Conservation (phyloP, 148 eudicot species). For the Pouteria glomerata region DNA sequence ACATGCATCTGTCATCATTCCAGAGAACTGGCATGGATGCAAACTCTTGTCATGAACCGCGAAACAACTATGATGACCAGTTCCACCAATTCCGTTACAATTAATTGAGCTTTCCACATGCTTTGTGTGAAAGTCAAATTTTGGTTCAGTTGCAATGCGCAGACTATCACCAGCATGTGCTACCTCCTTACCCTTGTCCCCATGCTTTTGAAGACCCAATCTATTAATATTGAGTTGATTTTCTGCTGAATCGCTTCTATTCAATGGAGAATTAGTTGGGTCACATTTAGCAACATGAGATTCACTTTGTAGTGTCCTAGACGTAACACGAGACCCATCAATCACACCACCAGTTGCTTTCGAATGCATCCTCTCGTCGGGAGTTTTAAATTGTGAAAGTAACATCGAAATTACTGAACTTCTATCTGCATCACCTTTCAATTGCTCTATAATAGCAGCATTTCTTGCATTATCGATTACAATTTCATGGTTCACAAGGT, state of each 20-base stretch:
- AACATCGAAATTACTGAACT: constrained; percentile 17
- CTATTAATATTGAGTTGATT: constrained; percentile 14
- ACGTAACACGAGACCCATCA: constrained; percentile 18
- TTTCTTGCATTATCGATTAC: constrained; percentile 18
- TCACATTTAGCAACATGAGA: constrained; percentile 22
- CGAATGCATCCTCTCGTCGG: constrained; percentile 16
- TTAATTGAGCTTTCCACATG: constrained; percentile 25
- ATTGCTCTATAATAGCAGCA: constrained; percentile 18
- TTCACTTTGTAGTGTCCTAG: constrained; percentile 23
- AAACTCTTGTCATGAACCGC: constrained; percentile 18
- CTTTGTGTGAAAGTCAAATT: constrained; percentile 20
- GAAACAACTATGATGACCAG: constrained; percentile 15
- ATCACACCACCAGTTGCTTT: constrained; percentile 15
- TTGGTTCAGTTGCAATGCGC: constrained; percentile 25
- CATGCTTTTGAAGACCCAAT: constrained; percentile 17
- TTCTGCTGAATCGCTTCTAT: constrained; percentile 16
- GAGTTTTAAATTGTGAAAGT: constrained; percentile 19
- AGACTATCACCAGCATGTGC: constrained; percentile 16
- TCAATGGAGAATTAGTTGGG: constrained; percentile 15
- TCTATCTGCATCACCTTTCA: constrained; percentile 20
- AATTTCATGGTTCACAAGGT: constrained; percentile 13
- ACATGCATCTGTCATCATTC: constrained; percentile 17
- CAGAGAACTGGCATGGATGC: constrained; percentile 14
- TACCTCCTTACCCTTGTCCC: constrained; percentile 19
- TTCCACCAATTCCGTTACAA: constrained; percentile 18